These are phyloP conservation scores for Backusella psychrophila DNA, from an alignment of 192 early-diverging fungal species.

Conservation along the genomic window DNA sequence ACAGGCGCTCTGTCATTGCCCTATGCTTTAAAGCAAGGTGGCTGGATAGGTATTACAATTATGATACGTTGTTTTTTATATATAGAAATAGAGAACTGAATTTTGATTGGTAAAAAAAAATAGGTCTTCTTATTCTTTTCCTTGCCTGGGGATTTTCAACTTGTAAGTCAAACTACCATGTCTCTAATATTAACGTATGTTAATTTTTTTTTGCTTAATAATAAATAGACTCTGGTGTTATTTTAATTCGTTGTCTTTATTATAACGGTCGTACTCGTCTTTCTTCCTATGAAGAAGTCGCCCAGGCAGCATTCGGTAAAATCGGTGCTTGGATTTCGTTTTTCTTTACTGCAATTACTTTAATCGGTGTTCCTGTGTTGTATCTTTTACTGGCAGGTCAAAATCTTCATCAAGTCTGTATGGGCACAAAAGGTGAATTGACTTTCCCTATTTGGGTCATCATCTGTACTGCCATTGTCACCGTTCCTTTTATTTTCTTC, in stretches of 20 bases:
- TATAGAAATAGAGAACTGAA: not conserved
- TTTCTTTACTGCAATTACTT: conserved; percentile 59
- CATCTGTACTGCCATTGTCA: conserved; percentile 52
- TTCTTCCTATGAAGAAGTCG: conserved; percentile 64
- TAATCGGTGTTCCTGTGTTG: conserved; percentile 65
- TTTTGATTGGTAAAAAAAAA: not conserved
- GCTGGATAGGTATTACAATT: conserved; percentile 38
- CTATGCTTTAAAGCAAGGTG: conserved; percentile 33
- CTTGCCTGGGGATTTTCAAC: conserved; percentile 27
- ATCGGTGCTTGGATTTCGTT: conserved; percentile 57
- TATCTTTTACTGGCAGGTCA: conserved; percentile 70
- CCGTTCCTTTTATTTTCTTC: conserved; percentile 64
- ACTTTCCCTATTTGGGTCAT: conserved; percentile 55
- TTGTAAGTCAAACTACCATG: conserved; percentile 1
- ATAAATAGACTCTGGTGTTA: conserved; percentile 18
- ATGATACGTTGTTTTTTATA: not conserved
- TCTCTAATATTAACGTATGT: not conserved
- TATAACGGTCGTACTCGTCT: conserved; percentile 42
- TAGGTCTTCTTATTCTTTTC: conserved; percentile 21
- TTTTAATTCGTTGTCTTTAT: conserved; percentile 27
- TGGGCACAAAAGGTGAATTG: conserved; percentile 39
- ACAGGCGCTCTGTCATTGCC: conserved; percentile 84
- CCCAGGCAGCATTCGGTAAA: conserved; percentile 62
- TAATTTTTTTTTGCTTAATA: not conserved
- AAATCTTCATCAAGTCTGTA: conserved; percentile 58